phyloP scores from a whole-genome alignment of 495 filamentous ascomycete species.

The Evernia prunastri region DNA sequence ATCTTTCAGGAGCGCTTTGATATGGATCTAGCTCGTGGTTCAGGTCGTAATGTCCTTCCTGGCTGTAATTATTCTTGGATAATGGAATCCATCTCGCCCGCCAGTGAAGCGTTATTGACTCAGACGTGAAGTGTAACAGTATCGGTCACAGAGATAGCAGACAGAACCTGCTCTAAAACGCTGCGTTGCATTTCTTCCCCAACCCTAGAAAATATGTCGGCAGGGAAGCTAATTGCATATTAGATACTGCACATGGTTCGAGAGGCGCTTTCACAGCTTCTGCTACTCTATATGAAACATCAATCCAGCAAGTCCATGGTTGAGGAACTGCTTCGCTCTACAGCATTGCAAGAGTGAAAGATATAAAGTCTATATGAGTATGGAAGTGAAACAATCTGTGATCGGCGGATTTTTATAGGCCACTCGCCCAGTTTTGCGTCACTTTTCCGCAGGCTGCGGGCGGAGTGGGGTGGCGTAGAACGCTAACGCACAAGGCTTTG shows the following conservation, averaged over 20 bases:
- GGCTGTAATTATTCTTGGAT: too few species aligned
- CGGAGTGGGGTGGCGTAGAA: background rate
- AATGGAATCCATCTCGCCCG: background rate
- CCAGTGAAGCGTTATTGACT: background rate
- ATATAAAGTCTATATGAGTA: too few species aligned
- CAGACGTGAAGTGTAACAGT: background rate
- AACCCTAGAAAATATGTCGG: background rate
- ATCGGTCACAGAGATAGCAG: background rate
- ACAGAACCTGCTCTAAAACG: background rate
- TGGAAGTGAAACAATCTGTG: too few species aligned
- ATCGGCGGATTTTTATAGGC: too few species aligned
- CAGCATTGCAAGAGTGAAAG: too few species aligned
- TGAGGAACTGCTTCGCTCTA: too few species aligned
- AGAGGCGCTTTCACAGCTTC: background rate
- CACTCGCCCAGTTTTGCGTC: background rate
- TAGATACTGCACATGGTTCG: background rate
- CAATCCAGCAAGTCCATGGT: too few species aligned
- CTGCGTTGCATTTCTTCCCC: background rate
- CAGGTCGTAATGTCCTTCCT: too few species aligned
- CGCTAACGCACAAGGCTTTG: conserved; percentile 2
- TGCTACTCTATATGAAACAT: too few species aligned
- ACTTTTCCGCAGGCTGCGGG: background rate
- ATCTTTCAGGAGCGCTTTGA: background rate
- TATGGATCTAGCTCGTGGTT: background rate
- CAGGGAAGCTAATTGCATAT: background rate